These are phyloP conservation scores for Cyclotella choctawhatcheeana DNA, from an alignment of 108 stramenopile species.

Conservation along the genomic window DNA sequence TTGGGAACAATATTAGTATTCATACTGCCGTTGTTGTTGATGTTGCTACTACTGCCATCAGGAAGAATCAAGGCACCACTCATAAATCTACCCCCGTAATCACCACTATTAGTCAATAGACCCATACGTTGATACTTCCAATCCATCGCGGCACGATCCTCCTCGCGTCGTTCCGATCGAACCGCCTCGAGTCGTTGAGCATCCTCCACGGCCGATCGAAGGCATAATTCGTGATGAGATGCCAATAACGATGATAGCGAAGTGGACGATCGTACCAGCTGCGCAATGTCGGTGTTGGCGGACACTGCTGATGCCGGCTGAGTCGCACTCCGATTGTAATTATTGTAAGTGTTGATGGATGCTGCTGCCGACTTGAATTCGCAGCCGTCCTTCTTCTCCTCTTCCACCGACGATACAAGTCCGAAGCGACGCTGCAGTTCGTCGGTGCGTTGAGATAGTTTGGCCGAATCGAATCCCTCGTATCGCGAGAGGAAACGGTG, in stretches of 20 bases:
- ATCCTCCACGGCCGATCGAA: slow-evolving; percentile 17
- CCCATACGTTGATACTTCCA: slow-evolving; percentile 21
- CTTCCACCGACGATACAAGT: not conserved
- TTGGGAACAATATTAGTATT: slow-evolving; percentile 18
- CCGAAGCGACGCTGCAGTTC: not conserved
- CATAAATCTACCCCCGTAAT: not conserved
- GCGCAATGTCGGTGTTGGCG: not conserved
- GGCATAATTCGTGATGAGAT: slow-evolving; percentile 24
- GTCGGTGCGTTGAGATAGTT: not conserved
- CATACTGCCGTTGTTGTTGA: not conserved
- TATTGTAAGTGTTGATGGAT: not conserved
- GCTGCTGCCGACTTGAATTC: too few relatives aligned
- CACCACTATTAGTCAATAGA: not conserved
- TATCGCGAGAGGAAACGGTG: not conserved
- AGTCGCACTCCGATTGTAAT: not conserved
- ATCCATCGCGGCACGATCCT: slow-evolving; percentile 3
- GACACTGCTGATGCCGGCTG: not conserved
- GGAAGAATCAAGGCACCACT: not conserved
- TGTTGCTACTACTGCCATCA: not conserved
- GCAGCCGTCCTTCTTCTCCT: slow-evolving; percentile 23
- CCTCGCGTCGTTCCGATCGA: slow-evolving; percentile 10
- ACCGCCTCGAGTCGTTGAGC: not conserved
- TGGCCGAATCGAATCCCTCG: slow-evolving; percentile 1
- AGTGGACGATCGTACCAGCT: not conserved
- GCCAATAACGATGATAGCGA: slow-evolving; percentile 20